phyloP scores from a whole-genome alignment of 768 basidiomycete species.

The Stropharia rugosoannulata region DNA sequence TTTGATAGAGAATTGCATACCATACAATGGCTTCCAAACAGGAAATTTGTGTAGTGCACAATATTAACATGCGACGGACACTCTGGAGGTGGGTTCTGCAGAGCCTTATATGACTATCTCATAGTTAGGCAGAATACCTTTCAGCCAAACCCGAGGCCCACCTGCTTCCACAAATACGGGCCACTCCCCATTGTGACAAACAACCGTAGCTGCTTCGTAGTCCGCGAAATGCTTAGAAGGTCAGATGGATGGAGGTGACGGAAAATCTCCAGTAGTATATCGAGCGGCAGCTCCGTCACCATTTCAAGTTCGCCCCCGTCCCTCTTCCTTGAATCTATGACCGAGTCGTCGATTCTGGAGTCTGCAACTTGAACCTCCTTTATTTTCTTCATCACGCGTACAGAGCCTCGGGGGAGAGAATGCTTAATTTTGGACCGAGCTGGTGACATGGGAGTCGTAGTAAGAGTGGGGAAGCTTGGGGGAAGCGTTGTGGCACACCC shows the following conservation, averaged over 20 bases:
- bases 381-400: no score
- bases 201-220: conserved; percentile 31
- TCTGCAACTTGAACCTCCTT: no score
- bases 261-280: conserved; percentile 38
- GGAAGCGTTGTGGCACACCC: no score
- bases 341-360: no score
- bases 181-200: conserved; percentile 28
- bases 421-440: no score
- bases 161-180: conserved; percentile 31
- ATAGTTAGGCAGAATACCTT: not conserved
- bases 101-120: conserved; percentile 1
- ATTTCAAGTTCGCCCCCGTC: conserved; percentile 22
- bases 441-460: no score
- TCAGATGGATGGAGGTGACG: conserved; percentile 37
- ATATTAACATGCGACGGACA: conserved; percentile 25
- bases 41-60: conserved; percentile 32
- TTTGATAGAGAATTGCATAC: conserved; percentile 19
- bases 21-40: conserved; percentile 33
- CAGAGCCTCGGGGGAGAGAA: no score
- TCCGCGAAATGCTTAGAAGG: conserved; percentile 37
- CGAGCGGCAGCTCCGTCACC: conserved; percentile 33
- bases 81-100: conserved; percentile 11
- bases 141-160: conserved; percentile 4
- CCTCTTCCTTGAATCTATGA: conserved; percentile 8
- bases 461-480: no score